Conservation (phyloP, 768 basidiomycete species). For the Obba rivulosa region DNA sequence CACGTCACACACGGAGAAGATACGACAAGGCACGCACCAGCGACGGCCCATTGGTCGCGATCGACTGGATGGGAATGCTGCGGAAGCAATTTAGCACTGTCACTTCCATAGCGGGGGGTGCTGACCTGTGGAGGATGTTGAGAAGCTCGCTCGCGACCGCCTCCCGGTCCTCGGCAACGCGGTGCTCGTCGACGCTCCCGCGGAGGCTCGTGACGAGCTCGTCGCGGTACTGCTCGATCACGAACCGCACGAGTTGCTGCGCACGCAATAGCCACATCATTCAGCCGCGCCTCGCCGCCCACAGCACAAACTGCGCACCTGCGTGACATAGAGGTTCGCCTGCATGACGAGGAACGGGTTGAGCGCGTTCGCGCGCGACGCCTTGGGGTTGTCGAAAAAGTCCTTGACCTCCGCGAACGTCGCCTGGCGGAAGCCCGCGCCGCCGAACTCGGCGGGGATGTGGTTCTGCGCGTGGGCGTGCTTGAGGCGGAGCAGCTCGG, state of each 20-base stretch:
- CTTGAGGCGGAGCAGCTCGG: constrained; percentile 71
- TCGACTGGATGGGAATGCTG: constrained; percentile 90
- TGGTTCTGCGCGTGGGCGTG: constrained; percentile 43
- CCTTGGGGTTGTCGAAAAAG: constrained; percentile 89
- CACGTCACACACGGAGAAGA: background rate
- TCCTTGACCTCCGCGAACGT: constrained; percentile 87
- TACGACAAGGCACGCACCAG: constrained; percentile 37
- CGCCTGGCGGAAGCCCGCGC: constrained; percentile 70
- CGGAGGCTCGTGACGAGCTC: constrained; percentile 71
- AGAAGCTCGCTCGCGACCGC: constrained; percentile 84
- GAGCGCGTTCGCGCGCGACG: constrained; percentile 76
- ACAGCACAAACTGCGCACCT: constrained; percentile 43
- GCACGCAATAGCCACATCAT: background rate
- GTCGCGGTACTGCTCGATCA: constrained; percentile 88
- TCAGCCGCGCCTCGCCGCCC: background rate
- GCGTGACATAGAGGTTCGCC: constrained; percentile 88
- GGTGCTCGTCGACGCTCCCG: constrained; percentile 56
- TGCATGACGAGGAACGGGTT: constrained; percentile 92
- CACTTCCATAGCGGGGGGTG: background rate
- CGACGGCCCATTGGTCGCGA: constrained; percentile 83
- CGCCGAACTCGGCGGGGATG: constrained; percentile 56
- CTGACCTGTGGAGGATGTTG: constrained; percentile 76
- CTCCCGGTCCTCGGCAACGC: constrained; percentile 70
- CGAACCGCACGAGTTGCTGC: constrained; percentile 90
- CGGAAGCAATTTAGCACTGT: background rate